These are phyloP conservation scores for Bolboschoenus planiculmis DNA, from an alignment of 176 grass and related monocot species.

Conservation along the genomic window DNA sequence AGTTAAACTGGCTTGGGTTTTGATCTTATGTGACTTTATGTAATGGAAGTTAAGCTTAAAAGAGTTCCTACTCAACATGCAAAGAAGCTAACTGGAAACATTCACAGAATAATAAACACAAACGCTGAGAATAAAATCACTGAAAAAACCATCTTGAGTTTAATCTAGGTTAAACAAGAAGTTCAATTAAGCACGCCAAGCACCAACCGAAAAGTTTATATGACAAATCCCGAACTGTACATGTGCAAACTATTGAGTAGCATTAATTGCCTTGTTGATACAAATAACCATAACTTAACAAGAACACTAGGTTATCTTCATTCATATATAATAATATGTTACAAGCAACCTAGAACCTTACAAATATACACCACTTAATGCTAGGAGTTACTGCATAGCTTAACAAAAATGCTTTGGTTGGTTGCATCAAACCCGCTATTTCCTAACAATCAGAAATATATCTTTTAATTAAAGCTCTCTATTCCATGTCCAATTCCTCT, in stretches of 20 bases:
- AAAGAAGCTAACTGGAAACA: neutral
- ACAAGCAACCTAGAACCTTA: neutral
- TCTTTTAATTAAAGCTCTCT: slow-evolving; percentile 1
- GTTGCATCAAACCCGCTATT: neutral
- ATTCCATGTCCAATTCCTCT: slow-evolving; percentile 15
- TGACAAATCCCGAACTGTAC: neutral
- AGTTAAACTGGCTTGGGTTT: too few species aligned
- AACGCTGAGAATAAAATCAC: neutral
- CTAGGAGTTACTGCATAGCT: neutral
- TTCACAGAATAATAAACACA: neutral
- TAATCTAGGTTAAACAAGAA: neutral
- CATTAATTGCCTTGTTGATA: neutral
- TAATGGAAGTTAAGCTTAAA: neutral
- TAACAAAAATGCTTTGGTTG: neutral
- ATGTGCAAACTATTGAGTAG: neutral
- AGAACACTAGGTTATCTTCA: neutral
- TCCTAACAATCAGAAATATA: neutral
- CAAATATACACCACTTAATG: neutral
- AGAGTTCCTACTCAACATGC: neutral
- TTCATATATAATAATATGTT: neutral
- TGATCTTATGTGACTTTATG: too few species aligned
- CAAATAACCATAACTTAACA: neutral
- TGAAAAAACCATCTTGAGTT: neutral
- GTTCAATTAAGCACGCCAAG: neutral
- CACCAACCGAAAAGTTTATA: neutral